A percentile compares a stretch with the other conserved stretches of the same genome.
phyloP scores from a whole-genome alignment of 176 grass and related monocot species.

The Themeda triandra region DNA sequence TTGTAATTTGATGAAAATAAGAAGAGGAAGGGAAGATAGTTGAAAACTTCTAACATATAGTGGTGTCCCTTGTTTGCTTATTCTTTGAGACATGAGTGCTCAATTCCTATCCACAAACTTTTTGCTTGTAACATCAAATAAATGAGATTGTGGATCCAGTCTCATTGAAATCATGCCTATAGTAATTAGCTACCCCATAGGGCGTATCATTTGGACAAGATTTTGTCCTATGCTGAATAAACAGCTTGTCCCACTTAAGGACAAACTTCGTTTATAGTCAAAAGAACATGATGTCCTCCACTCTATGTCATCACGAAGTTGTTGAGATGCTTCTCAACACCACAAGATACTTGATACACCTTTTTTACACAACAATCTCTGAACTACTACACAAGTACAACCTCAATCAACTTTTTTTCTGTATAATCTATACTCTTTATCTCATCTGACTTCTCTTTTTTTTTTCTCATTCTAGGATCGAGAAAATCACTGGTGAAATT shows the following conservation, averaged over 20 bases:
- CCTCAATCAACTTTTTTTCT: neutral
- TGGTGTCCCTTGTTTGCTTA: neutral
- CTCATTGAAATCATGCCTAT: slow-evolving; percentile 26
- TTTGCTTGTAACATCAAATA: slow-evolving; percentile 21
- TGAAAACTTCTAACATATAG: neutral
- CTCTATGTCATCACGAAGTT: slow-evolving; percentile 35
- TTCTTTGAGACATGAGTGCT: neutral
- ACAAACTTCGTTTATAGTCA: slow-evolving; percentile 42
- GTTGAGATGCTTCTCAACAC: slow-evolving; percentile 30
- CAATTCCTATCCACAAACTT: slow-evolving; percentile 4
- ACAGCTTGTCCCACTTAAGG: slow-evolving; percentile 31
- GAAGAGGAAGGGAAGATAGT: neutral
- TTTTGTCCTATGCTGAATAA: slow-evolving; percentile 40
- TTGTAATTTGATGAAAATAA: neutral
- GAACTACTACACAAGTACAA: neutral
- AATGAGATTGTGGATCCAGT: slow-evolving; percentile 24
- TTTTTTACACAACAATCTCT: slow-evolving; percentile 4
- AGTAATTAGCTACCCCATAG: slow-evolving; percentile 40
- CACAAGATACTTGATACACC: neutral
- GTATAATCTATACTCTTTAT: neutral
- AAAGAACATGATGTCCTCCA: slow-evolving; percentile 44
- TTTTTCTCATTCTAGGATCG: neutral
- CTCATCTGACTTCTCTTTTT: neutral
- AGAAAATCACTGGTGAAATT: neutral
- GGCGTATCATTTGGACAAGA: slow-evolving; percentile 37